Evolutionary conservation across 495 filamentous ascomycete species (phyloP).

Genomic region (Chaetomium cochliodes): DNA sequence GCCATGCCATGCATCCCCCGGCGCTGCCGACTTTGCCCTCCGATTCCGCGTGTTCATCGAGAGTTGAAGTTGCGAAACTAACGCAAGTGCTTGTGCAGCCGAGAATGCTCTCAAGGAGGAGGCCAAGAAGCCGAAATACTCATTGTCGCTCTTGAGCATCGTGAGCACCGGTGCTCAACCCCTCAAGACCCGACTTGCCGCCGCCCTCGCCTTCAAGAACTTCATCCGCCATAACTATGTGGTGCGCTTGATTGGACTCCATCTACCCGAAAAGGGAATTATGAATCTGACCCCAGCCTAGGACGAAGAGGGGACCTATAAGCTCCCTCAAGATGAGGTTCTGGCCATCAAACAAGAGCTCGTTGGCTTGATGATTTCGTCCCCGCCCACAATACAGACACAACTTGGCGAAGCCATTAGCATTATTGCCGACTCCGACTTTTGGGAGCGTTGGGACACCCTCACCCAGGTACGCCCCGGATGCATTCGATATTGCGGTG

Average conservation of each 20-base stretch:
- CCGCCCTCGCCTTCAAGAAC: conserved; percentile 97
- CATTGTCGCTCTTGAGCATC: conserved; percentile 83
- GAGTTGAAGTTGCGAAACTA: conserved; percentile 7
- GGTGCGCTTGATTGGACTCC: conserved; percentile 30
- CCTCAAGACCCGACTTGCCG: conserved; percentile 77
- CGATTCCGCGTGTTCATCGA: background rate
- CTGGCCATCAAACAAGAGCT: conserved; percentile 87
- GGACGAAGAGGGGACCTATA: conserved; percentile 87
- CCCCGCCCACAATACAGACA: conserved; percentile 79
- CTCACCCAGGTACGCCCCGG: conserved; percentile 59
- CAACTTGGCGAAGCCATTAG: conserved; percentile 96
- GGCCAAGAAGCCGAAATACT: conserved; percentile 78
- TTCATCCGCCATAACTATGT: conserved; percentile 90
- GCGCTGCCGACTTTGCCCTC: background rate
- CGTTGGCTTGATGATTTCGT: conserved; percentile 92
- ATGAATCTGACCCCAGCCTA: background rate
- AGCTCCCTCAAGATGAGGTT: conserved; percentile 76
- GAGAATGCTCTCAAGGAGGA: conserved; percentile 72
- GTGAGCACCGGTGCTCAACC: conserved; percentile 69
- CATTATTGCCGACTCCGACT: conserved; percentile 95
- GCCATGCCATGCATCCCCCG: conserved; percentile 2
- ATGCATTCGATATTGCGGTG: conserved; percentile 28
- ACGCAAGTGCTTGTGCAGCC: conserved; percentile 54
- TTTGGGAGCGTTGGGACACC: conserved; percentile 93
- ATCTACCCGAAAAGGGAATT: too few relatives aligned